These are phyloP conservation scores for Misopates orontium DNA, from an alignment of 257 asterid species.

Conservation along the genomic window DNA sequence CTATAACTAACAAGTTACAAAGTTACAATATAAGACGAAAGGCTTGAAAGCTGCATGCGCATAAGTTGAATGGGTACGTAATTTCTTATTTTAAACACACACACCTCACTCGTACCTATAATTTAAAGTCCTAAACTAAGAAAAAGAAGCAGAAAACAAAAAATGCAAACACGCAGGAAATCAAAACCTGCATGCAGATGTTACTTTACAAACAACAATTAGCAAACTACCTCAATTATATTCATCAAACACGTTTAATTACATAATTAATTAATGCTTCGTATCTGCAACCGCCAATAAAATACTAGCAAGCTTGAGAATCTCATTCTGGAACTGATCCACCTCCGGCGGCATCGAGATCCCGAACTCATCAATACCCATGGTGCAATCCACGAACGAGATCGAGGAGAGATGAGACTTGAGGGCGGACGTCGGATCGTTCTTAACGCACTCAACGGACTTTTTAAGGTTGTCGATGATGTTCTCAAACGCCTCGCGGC, in stretches of 20 bases:
- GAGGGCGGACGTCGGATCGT: not conserved
- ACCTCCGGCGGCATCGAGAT: not conserved
- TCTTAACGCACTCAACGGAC: not conserved
- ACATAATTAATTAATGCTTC: not conserved
- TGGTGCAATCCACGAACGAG: constrained; percentile 5
- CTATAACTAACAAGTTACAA: no score
- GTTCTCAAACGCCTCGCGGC: not conserved
- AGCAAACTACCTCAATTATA: no score
- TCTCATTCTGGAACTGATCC: not conserved
- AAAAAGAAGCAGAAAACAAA: no score
- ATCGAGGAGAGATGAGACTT: constrained; percentile 3
- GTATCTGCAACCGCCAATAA: not conserved
- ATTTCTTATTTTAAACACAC: no score
- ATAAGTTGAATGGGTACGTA: no score
- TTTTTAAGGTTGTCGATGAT: constrained; percentile 1
- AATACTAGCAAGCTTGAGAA: not conserved
- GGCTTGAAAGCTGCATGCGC: no score
- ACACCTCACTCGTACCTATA: no score
- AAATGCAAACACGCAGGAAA: no score
- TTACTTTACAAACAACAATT: no score
- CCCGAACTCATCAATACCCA: constrained; percentile 3
- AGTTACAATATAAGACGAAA: no score
- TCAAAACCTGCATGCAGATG: no score
- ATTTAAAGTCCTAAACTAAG: no score
- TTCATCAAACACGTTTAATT: not conserved